Base-by-base conservation (phyloP, 495 filamentous ascomycete species). In the Ramalina intermedia region DNA sequence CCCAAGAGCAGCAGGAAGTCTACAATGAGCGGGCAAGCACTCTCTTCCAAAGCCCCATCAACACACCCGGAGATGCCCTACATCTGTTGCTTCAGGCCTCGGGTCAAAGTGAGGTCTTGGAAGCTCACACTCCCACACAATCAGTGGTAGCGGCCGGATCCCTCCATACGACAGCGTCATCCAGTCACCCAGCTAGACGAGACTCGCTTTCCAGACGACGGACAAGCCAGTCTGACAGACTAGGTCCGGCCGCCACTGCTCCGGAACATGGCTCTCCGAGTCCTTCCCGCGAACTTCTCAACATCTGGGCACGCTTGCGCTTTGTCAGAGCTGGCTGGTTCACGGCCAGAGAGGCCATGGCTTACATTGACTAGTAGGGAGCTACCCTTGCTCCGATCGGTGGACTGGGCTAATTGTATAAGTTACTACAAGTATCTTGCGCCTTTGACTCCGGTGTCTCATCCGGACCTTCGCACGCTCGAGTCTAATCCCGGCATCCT, bases 271-370 rank as follows among this genome's bases (percentile, higher is more conserved):
- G 17, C 36, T 41, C 35, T 17, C 23, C 35, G 17, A 40, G 41
- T 35, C 26, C 41, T 12, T 37, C 43, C 3, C 24, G 40, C 26
- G 79, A 85, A 51, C 86, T 87, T 6, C 61, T 95, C 46, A 82
- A 80, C 55, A 84, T 85, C 9, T 98, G 91, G 91, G 81, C 83
- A 9, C 75, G 85, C 54, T 81, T 93, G 57, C 79, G 88, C 48
- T 96, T 96, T 62, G 90, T 96, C 17, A 82, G 86, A 44, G 87
- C 86, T 7, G 91, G 91, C 18, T 98, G 91, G 91, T 89, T 98
- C 57, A 94, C 87, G 0, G 86, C 90, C 2, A 77, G 81, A 55
- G 91, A 98, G 63, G 89, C 84, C 1, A 86, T 96, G 61, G 80
- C 77, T 24, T 98, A 96, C 60, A 84, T 98, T 55, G 80, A 84